Percentiles rank a stretch among this genome's conserved stretches.
These are phyloP conservation scores for Alloascoidea africana DNA, from an alignment of 805 yeast genomes.

Conservation along the genomic window DNA sequence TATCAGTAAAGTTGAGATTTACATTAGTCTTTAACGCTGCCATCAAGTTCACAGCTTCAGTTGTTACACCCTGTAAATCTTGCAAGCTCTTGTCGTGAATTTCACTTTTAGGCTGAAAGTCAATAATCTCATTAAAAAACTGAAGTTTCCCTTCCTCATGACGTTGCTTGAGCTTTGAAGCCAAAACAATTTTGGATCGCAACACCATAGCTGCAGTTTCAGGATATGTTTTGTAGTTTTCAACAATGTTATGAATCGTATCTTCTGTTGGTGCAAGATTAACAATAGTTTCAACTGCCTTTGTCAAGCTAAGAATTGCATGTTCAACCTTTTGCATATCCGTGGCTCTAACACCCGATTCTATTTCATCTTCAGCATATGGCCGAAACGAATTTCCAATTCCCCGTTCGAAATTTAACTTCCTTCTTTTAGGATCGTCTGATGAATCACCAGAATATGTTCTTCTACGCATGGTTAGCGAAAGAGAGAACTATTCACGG, in stretches of 20 bases:
- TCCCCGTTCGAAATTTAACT: no score
- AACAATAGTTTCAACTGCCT: constrained; percentile 32
- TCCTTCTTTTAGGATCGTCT: no score
- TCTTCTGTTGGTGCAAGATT: constrained; percentile 40
- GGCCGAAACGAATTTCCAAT: no score
- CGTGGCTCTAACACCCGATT: no score
- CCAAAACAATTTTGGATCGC: constrained; percentile 40
- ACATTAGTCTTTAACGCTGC: constrained; percentile 2
- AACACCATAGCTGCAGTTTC: constrained; percentile 34
- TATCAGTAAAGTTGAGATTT: not conserved
- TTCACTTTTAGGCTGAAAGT: constrained; percentile 19
- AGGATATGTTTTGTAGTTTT: constrained; percentile 17
- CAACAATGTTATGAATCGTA: constrained; percentile 21
- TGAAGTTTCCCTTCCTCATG: constrained; percentile 31
- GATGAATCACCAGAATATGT: no score
- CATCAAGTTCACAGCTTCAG: not conserved
- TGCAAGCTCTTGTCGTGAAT: constrained; percentile 4
- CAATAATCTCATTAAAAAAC: constrained; percentile 38
- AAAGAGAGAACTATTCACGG: no score
- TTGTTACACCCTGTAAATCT: constrained; percentile 1
- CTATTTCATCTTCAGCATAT: no score
- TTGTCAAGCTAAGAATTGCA: constrained; percentile 35
- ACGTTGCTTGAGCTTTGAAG: constrained; percentile 41
- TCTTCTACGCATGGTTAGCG: no score
- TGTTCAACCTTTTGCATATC: constrained; percentile 26